Evolutionary conservation across 495 filamentous ascomycete species (phyloP).

Genomic region (Platismatia glauca): DNA sequence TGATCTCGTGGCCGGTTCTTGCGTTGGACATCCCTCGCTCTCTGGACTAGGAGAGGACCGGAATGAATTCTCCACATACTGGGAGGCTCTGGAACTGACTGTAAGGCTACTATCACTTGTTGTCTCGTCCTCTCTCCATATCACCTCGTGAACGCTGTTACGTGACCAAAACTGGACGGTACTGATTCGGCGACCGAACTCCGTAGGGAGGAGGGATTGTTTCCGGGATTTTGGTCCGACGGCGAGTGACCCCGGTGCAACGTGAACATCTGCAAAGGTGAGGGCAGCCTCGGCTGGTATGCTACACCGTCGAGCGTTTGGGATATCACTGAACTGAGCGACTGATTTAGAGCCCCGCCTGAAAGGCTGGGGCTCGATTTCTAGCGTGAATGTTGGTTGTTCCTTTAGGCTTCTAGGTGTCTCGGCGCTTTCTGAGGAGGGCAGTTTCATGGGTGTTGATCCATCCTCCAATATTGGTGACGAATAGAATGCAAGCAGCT

Average conservation of each 20-base stretch:
- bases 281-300: constrained; percentile 11
- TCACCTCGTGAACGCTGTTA: constrained; percentile 22
- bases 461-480: background rate
- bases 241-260: constrained; percentile 12
- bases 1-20: background rate
- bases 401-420: background rate
- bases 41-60: background rate
- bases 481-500: constrained; percentile 18
- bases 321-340: background rate
- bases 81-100: constrained; percentile 4
- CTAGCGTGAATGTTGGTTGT: background rate
- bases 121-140: constrained; percentile 24
- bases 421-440: background rate
- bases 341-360: background rate
- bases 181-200: constrained; percentile 17
- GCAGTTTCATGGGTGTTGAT: background rate
- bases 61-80: background rate
- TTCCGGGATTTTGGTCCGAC: constrained; percentile 4
- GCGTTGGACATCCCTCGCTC: background rate
- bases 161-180: constrained; percentile 20
- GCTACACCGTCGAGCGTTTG: background rate
- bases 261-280: constrained; percentile 20
- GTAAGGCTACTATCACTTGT: constrained; percentile 14
- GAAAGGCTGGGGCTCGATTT: background rate
- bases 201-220: constrained; percentile 2